Base-by-base conservation (phyloP, 768 basidiomycete genomes). In the Asterophora parasitica region DNA sequence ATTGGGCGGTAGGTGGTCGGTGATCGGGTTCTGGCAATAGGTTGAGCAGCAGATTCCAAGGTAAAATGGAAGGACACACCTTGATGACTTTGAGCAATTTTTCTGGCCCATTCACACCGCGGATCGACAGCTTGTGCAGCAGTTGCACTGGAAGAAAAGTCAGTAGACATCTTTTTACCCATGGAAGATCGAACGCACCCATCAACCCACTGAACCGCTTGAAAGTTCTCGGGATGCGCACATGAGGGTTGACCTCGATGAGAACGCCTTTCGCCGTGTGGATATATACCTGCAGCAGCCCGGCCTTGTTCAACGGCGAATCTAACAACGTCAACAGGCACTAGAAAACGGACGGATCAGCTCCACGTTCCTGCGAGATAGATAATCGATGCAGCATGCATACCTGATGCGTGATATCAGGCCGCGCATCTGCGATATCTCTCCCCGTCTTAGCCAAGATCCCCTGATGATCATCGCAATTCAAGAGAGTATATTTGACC, bases 391-490 rank as follows among this genome's bases (percentile, higher is more conserved):
- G n/a, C 23, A 12, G 12, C 27, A 23, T 6, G 23, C 77, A 42
- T 49, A 92, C 93, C 81, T 97, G 96, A 64, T 99, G 96, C 0
- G 96, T 98, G 60, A 98, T 98, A 69, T 98, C 96, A 2, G 96
- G 96, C 54, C 96, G 75, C n/a, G 96, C 96, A 69, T 98, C 94
- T 12, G 96, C 96, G 52, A 98, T 98, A 68, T 99, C 96, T 62
- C 95, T 79, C 12, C 93, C 92, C 0, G 92, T 96, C 68, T 96
- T 98, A 4, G 96, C 95, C 52, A 99, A 75, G 57, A 99, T 96
- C 46, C 95, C 95, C 65, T 99, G 96, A 68, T 97, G 96, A 57
- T 98, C 96, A 64, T 98, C 96, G 66, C 96, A 98, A 68, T 99
- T 99, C 56, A 99, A 68, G 49, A 99, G 71, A 7, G 93, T 93